A percentile compares a stretch with the other conserved stretches of the same genome.
phyloP scores from a whole-genome alignment of 176 grass and related monocot genomes.

The Tillandsia fasciculata region DNA sequence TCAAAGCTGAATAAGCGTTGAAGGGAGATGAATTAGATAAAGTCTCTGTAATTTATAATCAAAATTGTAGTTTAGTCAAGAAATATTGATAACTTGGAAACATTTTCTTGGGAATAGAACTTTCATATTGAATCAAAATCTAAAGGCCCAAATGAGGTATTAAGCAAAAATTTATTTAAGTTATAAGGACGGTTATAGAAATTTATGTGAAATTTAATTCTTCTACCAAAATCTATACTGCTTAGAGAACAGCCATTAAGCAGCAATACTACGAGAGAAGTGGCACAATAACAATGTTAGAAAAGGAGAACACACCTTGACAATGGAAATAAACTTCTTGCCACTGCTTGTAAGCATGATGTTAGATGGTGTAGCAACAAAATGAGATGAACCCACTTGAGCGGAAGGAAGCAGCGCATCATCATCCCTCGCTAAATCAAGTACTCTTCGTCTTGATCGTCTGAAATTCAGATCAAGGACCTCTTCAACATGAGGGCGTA shows the following conservation, averaged over 20 bases:
- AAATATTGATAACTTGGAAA: no score
- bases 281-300: background rate
- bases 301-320: slow-evolving; percentile 44
- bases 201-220: background rate
- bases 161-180: no score
- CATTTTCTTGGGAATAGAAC: no score
- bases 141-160: no score
- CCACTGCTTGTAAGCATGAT: slow-evolving; percentile 64
- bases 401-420: slow-evolving; percentile 31
- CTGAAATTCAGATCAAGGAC: slow-evolving; percentile 92
- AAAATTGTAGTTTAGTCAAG: no score
- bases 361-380: slow-evolving; percentile 38
- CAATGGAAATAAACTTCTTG: slow-evolving; percentile 80
- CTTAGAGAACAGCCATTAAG: background rate
- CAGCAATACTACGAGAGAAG: slow-evolving; percentile 7
- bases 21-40: no score
- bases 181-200: no score
- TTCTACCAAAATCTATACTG: background rate
- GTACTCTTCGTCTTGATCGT: slow-evolving; percentile 58
- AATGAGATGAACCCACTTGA: slow-evolving; percentile 44
- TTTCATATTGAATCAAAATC: no score
- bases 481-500: slow-evolving; percentile 78
- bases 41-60: no score
- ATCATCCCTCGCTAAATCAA: slow-evolving; percentile 58
- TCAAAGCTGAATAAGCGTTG: no score